Conservation (phyloP, 148 eudicot genomes). For the Heliamphora exappendiculata region DNA sequence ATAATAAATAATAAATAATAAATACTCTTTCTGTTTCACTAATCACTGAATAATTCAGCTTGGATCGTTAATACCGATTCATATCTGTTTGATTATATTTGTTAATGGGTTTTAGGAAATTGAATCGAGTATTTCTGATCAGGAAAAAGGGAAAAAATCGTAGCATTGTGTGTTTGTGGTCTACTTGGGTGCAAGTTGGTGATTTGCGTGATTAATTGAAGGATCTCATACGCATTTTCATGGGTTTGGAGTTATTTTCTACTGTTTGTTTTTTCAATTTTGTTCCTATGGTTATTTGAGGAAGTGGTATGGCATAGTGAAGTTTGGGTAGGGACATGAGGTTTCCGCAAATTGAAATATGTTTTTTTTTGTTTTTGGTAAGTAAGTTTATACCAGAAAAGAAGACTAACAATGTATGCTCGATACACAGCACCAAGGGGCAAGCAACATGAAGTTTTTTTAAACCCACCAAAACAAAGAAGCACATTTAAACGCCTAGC, state of each 20-base stretch:
- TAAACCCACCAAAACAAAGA: no score
- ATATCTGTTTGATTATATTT: neutral
- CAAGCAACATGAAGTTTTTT: no score
- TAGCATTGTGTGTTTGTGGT: neutral
- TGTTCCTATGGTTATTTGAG: neutral
- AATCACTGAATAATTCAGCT: neutral
- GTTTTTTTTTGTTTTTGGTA: no score
- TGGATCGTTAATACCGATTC: neutral
- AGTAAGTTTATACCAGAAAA: no score
- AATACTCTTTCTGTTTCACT: neutral
- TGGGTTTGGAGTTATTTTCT: no score
- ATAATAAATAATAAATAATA: no score
- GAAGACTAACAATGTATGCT: no score
- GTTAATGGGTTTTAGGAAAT: neutral
- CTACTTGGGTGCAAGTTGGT: neutral
- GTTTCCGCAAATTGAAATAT: neutral
- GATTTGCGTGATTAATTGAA: neutral
- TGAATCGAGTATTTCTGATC: no score
- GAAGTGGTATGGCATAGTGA: neutral
- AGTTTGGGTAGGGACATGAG: neutral
- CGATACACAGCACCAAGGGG: no score
- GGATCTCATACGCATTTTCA: neutral
- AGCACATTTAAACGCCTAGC: no score
- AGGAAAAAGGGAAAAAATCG: no score
- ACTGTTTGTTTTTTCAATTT: no score